Evolutionary conservation across 2,329 filamentous ascomycete genomes (phyloP).

Genomic region (Colletotrichum simmondsii): DNA sequence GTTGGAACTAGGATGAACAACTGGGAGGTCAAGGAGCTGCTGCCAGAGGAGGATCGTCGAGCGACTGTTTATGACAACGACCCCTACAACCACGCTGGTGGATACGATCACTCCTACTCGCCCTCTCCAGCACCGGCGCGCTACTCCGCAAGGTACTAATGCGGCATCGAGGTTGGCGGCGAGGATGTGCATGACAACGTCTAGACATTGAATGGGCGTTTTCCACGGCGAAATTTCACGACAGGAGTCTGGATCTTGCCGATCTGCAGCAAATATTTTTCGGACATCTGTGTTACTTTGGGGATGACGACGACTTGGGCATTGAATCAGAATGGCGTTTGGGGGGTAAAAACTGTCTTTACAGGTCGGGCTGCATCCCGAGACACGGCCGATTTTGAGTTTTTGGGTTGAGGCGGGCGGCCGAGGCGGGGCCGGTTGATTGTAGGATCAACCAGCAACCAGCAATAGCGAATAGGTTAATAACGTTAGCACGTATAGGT

Average conservation of each 20-base stretch:
- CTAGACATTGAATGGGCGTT: not conserved
- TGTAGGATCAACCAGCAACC: not conserved
- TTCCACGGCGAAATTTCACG: not conserved
- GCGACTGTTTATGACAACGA: conserved; percentile 79
- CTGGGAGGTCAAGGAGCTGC: conserved; percentile 96
- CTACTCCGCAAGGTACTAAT: conserved; percentile 58
- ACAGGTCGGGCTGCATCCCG: not conserved
- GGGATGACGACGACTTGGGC: conserved; percentile 7
- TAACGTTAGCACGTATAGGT: conserved; percentile 11
- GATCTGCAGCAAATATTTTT: not conserved
- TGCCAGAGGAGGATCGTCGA: conserved; percentile 83
- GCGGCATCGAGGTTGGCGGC: not conserved
- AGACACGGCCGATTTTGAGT: conserved; percentile 1
- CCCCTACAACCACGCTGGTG: conserved; percentile 67
- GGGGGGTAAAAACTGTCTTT: conserved; percentile 24
- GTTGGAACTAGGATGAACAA: conserved; percentile 95
- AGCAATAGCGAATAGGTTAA: conserved; percentile 6
- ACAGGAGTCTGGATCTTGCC: not conserved
- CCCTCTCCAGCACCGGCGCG: conserved; percentile 50
- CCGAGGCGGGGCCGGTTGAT: not conserved
- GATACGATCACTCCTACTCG: conserved; percentile 64
- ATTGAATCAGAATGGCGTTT: conserved; percentile 28
- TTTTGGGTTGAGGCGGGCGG: not conserved
- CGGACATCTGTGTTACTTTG: not conserved
- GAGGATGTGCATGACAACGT: not conserved